Percentiles rank a stretch among this genome's conserved stretches.
Evolutionary conservation across 2,329 filamentous ascomycete species (phyloP).

Genomic region (Colletotrichum filicis): DNA sequence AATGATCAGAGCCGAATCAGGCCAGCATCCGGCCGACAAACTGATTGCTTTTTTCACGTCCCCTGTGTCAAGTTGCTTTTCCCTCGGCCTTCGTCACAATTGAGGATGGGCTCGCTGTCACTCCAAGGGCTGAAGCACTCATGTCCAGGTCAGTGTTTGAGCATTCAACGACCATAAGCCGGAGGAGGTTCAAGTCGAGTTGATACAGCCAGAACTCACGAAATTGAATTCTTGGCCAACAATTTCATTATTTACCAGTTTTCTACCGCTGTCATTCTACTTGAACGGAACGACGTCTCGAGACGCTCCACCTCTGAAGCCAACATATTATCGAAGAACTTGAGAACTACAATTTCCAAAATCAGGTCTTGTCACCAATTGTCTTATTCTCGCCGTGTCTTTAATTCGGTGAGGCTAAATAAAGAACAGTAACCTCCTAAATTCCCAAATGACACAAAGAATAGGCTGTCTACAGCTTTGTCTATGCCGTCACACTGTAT

Average conservation of each 20-base stretch:
- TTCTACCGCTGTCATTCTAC: not conserved
- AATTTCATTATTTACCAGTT: not conserved
- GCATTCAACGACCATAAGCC: not conserved
- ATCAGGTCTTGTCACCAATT: not conserved
- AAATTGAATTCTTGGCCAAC: too few species aligned
- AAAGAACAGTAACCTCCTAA: not conserved
- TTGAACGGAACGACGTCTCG: not conserved
- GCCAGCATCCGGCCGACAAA: not conserved
- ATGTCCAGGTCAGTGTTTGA: not conserved
- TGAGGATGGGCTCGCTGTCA: not conserved
- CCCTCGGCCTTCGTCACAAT: not conserved
- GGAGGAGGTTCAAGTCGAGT: not conserved
- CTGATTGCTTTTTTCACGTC: not conserved
- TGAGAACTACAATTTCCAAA: not conserved
- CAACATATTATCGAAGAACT: not conserved
- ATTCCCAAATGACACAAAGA: not conserved
- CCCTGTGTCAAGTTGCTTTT: not conserved
- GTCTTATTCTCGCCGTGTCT: not conserved
- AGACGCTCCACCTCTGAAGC: not conserved
- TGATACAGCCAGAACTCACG: not conserved
- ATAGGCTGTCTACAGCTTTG: slow-evolving; percentile 4
- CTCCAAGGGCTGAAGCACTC: not conserved
- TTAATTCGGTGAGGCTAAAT: not conserved
- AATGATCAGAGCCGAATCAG: not conserved
- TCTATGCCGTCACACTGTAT: slow-evolving; percentile 14